phyloP scores from a whole-genome alignment of 345 rosid genomes.

The Trapa incisa region DNA sequence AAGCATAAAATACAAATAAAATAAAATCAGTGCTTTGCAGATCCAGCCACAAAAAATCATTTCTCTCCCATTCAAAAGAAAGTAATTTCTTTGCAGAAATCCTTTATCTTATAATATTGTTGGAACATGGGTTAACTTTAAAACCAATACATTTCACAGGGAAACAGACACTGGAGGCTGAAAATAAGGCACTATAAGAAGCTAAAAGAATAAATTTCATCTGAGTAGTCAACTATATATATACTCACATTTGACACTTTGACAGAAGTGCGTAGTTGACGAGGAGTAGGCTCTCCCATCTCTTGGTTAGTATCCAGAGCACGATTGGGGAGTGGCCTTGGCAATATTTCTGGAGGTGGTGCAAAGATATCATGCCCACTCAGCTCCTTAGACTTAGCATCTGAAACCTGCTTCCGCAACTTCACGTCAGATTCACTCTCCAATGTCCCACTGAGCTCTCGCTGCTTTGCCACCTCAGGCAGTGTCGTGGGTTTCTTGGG shows the following conservation, averaged over 20 bases:
- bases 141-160: no score
- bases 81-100: background rate
- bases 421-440: slow-evolving; percentile 49
- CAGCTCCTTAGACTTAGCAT: slow-evolving; percentile 84
- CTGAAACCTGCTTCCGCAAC: slow-evolving; percentile 70
- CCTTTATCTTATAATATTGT: background rate
- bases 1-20: no score
- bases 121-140: background rate
- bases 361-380: slow-evolving; percentile 94
- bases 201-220: no score
- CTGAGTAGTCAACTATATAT: background rate
- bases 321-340: slow-evolving; percentile 56
- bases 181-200: no score
- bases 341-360: slow-evolving; percentile 84
- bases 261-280: slow-evolving; percentile 21
- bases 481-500: slow-evolving; percentile 61
- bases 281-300: slow-evolving; percentile 49
- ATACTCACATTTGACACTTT: slow-evolving; percentile 20
- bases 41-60: background rate
- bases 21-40: no score
- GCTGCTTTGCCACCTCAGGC: slow-evolving; percentile 89
- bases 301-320: slow-evolving; percentile 55
- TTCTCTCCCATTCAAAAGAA: background rate
- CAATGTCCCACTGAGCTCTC: slow-evolving; percentile 76
- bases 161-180: no score